Base-by-base conservation (phyloP, 2,329 filamentous ascomycete species). In the Chrysosphaeria jannelii region DNA sequence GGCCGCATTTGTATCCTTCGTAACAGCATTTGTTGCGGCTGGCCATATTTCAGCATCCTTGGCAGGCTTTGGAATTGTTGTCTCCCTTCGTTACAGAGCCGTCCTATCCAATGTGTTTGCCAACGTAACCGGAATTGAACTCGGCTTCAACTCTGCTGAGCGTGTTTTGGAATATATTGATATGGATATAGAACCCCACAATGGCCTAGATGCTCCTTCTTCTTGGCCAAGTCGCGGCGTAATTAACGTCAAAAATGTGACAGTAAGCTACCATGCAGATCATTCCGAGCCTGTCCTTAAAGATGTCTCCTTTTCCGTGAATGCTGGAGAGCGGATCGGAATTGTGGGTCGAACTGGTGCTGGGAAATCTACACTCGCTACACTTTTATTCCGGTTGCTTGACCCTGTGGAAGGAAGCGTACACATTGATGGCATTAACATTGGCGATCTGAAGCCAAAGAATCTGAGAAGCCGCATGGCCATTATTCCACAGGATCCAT, bases 401-500 rank as follows among this genome's bases (percentile, higher is more conserved):
- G 48, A 53, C 24, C 39, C 51, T 6, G 39, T 38, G 6, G 32
- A 36, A 4, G 51, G 51, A 2, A 38, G 36, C 3, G 47, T 55
- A 20, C 40, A 36, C 5, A 47, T 54, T 11, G 51, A 54, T 29
- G 46, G 47, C 5, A 29, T 54, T 1, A 46, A 55, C 33, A 67
- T 67, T 32, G 45, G 50, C 31, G 57, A 42, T 4, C 49, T 68
- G 28, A 60, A 60, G 19, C 50, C 68, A 4, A 48, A 56, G 23
- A 56, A 66, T 33, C 44, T 69, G 9, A 49, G 63, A 7, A 59
- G 53, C 23, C 51, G 60, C 13, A 44, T 69, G 5, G 53, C 57
- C 20, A 68, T 68, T 34, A 68, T 69, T 27, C 63, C 63, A 0
- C 63, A 69, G 35, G 63, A 69, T 27, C 62, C 63, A 1, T 66